A percentile compares a stretch with the other conserved stretches of the same genome.
These are phyloP conservation scores for Mycena galericulata DNA, from an alignment of 768 basidiomycete species.

Conservation along the genomic window DNA sequence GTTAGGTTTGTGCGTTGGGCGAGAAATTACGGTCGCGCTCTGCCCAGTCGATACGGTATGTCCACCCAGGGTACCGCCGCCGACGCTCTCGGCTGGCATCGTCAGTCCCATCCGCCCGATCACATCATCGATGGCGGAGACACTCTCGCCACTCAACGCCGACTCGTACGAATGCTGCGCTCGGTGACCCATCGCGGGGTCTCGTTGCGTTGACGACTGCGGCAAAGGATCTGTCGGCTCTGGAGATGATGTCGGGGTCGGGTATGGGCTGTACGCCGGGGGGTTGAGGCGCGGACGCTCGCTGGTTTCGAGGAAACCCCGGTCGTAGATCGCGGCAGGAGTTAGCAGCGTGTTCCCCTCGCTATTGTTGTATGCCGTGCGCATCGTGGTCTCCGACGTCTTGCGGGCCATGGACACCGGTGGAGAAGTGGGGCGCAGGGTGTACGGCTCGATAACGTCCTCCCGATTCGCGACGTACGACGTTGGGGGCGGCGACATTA, in stretches of 20 bases:
- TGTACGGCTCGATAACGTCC: conserved; percentile 52
- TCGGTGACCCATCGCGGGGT: conserved; percentile 15
- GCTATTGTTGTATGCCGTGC: conserved; percentile 3
- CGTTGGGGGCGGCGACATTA: conserved; percentile 33
- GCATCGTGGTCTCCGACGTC: conserved; percentile 22
- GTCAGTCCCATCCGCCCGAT: conserved; percentile 38
- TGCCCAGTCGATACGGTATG: conserved; percentile 39
- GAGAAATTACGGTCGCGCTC: conserved; percentile 23
- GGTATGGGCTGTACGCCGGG: conserved; percentile 51
- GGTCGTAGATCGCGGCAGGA: not conserved
- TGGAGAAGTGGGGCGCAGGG: conserved; percentile 36
- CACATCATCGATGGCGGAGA: conserved; percentile 40
- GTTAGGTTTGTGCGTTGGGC: conserved; percentile 20
- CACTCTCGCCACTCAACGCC: conserved; percentile 28
- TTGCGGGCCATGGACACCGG: conserved; percentile 23
- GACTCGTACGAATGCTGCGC: conserved; percentile 45
- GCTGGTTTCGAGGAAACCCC: not conserved
- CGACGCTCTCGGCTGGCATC: conserved; percentile 3
- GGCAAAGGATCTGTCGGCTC: conserved; percentile 35
- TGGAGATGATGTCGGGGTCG: conserved; percentile 37
- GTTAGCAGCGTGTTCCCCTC: not conserved
- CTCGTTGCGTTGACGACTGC: not conserved
- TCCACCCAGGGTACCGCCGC: conserved; percentile 28
- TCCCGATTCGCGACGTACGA: conserved; percentile 38
- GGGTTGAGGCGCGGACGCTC: conserved; percentile 37